Evolutionary conservation across 1,284 basidiomycete genomes (phyloP), one percentile per base, ranked within the genome.

Genomic region (Melanopsichium pennsylvanicum): DNA sequence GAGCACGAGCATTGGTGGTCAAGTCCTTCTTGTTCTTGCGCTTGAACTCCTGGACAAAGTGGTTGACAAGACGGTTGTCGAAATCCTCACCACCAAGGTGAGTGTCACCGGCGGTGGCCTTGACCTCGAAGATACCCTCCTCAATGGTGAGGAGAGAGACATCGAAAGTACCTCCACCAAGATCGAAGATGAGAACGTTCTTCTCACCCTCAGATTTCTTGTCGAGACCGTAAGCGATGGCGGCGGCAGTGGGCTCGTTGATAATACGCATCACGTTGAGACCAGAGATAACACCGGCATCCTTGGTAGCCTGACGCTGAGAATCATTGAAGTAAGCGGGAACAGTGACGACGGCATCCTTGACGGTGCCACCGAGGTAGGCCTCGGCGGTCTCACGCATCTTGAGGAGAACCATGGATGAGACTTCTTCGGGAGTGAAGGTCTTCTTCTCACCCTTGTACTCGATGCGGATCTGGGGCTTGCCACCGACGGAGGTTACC

Each of bases 21-120:
- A 97, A 85, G 82, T 97, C 91, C 86, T 93, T 94, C 88, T 96
- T 97, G 88, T 93, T 89, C 87, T 97, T 97, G 82, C 93, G 88
- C 88, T 97, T 96, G 88, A 97, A 97, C 84, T 97, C 93, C 83
- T 94, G 91, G 66, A 92, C 90, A 81, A 98, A 96, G 88, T 97
- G 92, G 84, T 94, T 93, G 82, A 97, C 92, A 75, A 97, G 90
- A 75, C 82, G 66, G 87, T 97, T 97, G 84, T 97, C 95, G 79
- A 97, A 98, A 84, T 97, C 94, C 85, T 97, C 94, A 85, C 95
- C 94, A 85, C 94, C 94, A 83, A 97, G 86, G 84, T 97, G 94
- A 64, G 94, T 98, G 85, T 97, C 95, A 88, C 94, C 95, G 64
- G 95, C 94, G 68, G 94, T 97, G 64, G 95, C 93, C 86, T 96